Conservation (phyloP, 441 rosid genomes). For the Capsella rubella region DNA sequence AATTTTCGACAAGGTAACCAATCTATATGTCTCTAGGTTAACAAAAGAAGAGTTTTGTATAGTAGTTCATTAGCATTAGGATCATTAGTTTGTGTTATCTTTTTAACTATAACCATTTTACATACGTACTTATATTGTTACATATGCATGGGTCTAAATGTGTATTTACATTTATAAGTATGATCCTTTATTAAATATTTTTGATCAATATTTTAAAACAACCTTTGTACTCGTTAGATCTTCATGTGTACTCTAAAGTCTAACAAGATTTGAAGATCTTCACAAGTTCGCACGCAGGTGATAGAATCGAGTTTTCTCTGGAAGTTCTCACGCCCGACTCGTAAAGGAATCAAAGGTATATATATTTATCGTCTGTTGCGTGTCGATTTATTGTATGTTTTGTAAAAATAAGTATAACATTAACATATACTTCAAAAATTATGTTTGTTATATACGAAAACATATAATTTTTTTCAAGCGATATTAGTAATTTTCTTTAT, state of each 20-base stretch:
- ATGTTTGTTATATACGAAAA: not conserved
- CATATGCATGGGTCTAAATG: no score
- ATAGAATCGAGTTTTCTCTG: slow-evolving; percentile 11
- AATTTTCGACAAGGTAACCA: no score
- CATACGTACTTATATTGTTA: no score
- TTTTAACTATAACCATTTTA: no score
- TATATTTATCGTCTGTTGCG: not conserved
- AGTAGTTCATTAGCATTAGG: no score
- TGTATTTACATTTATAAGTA: no score
- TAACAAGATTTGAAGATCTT: not conserved
- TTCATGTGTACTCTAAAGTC: not conserved
- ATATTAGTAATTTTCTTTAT: not conserved
- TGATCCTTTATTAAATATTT: no score
- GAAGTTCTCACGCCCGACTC: slow-evolving; percentile 11
- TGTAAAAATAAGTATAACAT: not conserved
- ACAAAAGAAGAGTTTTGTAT: no score
- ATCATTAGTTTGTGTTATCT: no score
- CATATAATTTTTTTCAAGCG: not conserved
- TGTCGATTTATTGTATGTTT: not conserved
- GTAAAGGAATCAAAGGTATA: not conserved
- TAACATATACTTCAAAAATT: slow-evolving; percentile 1
- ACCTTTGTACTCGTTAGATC: not conserved
- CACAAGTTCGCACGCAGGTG: slow-evolving; percentile 27
- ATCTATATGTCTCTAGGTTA: no score
- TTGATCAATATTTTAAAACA: not conserved